Conservation (phyloP, 2,329 filamentous ascomycete genomes). For the Verticillium nonalfalfae region DNA sequence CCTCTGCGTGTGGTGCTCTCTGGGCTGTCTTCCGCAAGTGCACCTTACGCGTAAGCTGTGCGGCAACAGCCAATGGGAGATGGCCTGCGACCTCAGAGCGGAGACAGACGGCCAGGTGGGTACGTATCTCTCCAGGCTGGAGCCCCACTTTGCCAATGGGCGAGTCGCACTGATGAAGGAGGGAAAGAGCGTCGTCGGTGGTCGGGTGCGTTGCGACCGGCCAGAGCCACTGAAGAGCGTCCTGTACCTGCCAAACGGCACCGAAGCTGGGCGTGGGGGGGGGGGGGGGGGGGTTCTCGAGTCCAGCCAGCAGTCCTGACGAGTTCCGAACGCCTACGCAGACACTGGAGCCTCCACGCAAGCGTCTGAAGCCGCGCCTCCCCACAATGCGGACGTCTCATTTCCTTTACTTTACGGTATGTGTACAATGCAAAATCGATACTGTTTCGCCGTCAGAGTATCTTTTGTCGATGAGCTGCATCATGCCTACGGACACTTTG, state of each 20-base stretch:
- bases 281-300: too few relatives aligned
- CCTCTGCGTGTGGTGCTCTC: background rate
- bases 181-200: background rate
- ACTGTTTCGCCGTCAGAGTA: background rate
- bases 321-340: background rate
- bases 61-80: conserved; percentile 16
- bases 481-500: background rate
- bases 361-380: background rate
- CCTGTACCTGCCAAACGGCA: background rate
- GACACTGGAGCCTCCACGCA: background rate
- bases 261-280: too few relatives aligned
- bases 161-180: background rate
- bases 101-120: conserved; percentile 7
- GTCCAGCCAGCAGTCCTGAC: too few relatives aligned
- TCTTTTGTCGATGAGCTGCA: background rate
- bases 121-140: conserved; percentile 5
- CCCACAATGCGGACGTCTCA: background rate
- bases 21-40: conserved; percentile 11
- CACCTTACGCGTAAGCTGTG: conserved; percentile 24
- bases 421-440: background rate
- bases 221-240: background rate
- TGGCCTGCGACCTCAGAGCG: conserved; percentile 1
- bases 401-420: background rate
- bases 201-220: background rate
- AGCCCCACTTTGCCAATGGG: background rate